Evolutionary conservation across 2,329 filamentous ascomycete species (phyloP).

Genomic region (Huntiella decipiens): DNA sequence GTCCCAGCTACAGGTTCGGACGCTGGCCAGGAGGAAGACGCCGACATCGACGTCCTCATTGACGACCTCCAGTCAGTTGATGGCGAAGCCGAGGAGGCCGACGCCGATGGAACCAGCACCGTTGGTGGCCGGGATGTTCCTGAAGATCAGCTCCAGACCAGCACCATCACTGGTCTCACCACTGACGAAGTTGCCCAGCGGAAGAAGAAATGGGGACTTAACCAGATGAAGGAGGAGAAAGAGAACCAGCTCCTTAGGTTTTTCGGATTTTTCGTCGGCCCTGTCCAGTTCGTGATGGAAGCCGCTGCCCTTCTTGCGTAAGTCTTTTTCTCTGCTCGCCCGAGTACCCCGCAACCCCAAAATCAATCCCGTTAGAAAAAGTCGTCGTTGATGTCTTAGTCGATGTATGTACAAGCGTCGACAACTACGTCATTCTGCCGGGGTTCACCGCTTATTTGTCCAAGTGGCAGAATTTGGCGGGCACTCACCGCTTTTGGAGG

Average conservation of each 20-base stretch:
- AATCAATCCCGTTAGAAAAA: too few relatives aligned
- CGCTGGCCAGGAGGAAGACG: slow-evolving; percentile 48
- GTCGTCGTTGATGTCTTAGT: too few relatives aligned
- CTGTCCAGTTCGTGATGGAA: slow-evolving; percentile 91
- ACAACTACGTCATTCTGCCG: too few relatives aligned
- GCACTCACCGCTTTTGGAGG: too few relatives aligned
- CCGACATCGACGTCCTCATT: slow-evolving; percentile 73
- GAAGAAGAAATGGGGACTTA: slow-evolving; percentile 58
- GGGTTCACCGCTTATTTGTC: too few relatives aligned
- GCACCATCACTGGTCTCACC: slow-evolving; percentile 48
- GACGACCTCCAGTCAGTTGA: slow-evolving; percentile 73
- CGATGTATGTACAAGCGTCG: too few relatives aligned
- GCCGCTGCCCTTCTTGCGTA: slow-evolving; percentile 62
- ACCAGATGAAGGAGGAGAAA: slow-evolving; percentile 84
- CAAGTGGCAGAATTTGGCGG: too few relatives aligned
- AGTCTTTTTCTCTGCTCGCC: slow-evolving; percentile 59
- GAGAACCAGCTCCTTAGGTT: slow-evolving; percentile 75
- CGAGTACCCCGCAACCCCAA: neutral
- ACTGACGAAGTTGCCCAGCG: slow-evolving; percentile 44
- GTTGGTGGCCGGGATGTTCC: slow-evolving; percentile 41
- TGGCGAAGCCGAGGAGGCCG: slow-evolving; percentile 46
- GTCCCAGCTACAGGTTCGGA: slow-evolving; percentile 20
- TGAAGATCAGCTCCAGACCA: slow-evolving; percentile 61
- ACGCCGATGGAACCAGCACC: slow-evolving; percentile 32
- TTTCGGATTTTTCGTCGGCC: slow-evolving; percentile 63